phyloP scores from a whole-genome alignment of 805 yeast genomes.

The Cyberlindnera japonica region DNA sequence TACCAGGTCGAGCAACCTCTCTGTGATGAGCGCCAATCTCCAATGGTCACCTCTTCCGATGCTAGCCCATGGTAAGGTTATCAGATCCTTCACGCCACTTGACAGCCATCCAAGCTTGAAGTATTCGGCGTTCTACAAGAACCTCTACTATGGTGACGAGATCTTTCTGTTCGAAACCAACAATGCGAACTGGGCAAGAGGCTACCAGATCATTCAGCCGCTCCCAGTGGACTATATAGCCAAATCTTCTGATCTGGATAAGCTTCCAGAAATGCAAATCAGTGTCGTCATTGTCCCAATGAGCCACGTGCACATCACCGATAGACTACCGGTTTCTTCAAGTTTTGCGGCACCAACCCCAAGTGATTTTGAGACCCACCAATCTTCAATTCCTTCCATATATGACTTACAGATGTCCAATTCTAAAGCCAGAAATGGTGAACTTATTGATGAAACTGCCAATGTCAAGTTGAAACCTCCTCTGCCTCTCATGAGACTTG shows the following conservation, averaged over 20 bases:
- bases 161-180: constrained; percentile 67
- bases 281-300: constrained; percentile 60
- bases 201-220: constrained; percentile 66
- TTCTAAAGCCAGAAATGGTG: constrained; percentile 30
- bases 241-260: constrained; percentile 52
- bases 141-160: constrained; percentile 74
- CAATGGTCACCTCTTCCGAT: constrained; percentile 49
- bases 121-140: constrained; percentile 38
- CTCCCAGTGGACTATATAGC: constrained; percentile 68
- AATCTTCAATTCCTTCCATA: constrained; percentile 32
- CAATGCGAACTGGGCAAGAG: constrained; percentile 71
- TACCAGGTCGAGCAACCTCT: constrained; percentile 4
- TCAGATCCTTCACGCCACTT: constrained; percentile 44
- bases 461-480: constrained; percentile 42
- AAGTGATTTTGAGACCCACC: constrained; percentile 25
- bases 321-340: constrained; percentile 38
- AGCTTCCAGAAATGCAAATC: constrained; percentile 53
- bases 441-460: constrained; percentile 20
- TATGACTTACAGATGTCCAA: constrained; percentile 32
- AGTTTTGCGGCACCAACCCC: constrained; percentile 30
- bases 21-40: constrained; percentile 11
- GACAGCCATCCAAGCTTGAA: constrained; percentile 35
- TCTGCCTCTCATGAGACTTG: constrained; percentile 48
- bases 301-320: constrained; percentile 45
- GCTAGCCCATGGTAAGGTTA: constrained; percentile 41